Evolutionary conservation across 768 basidiomycete species (phyloP).

Genomic region (Cubamyces sp.): DNA sequence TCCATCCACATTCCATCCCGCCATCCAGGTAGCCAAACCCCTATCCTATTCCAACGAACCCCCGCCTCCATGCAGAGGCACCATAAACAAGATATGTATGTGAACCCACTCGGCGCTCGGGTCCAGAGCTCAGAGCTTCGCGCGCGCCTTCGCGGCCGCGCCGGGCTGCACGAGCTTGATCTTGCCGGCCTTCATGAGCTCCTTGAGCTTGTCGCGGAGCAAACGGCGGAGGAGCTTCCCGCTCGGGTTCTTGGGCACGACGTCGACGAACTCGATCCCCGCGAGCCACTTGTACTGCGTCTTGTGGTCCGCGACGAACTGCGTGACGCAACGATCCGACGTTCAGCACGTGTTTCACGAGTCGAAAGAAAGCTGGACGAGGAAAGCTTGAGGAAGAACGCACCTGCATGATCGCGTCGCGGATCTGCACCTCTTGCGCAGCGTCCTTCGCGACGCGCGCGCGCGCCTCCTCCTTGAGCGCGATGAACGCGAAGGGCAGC

Average conservation of each 20-base stretch:
- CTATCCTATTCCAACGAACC: background rate
- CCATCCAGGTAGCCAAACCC: background rate
- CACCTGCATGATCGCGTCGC: constrained; percentile 59
- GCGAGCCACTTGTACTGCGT: constrained; percentile 42
- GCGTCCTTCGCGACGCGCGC: constrained; percentile 40
- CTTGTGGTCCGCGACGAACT: constrained; percentile 38
- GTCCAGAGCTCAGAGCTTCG: constrained; percentile 20
- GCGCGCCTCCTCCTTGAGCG: constrained; percentile 45
- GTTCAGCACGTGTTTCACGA: constrained; percentile 1
- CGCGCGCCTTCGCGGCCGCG: constrained; percentile 11
- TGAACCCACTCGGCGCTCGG: background rate
- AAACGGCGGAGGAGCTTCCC: constrained; percentile 37
- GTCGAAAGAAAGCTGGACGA: background rate
- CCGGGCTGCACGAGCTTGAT: constrained; percentile 5
- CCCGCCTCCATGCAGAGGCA: background rate
- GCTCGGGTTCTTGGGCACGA: constrained; percentile 38
- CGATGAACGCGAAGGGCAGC: constrained; percentile 70
- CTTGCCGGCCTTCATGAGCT: constrained; percentile 22
- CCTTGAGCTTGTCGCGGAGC: constrained; percentile 32
- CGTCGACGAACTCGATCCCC: constrained; percentile 43
- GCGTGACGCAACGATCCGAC: constrained; percentile 18
- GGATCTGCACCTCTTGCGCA: constrained; percentile 43
- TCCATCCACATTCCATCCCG: background rate
- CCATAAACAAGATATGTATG: background rate
- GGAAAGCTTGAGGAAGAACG: background rate